Percentiles rank a stretch among this genome's conserved stretches.
phyloP scores from a whole-genome alignment of 495 filamentous ascomycete species.

The Lentithecium fluviatile region DNA sequence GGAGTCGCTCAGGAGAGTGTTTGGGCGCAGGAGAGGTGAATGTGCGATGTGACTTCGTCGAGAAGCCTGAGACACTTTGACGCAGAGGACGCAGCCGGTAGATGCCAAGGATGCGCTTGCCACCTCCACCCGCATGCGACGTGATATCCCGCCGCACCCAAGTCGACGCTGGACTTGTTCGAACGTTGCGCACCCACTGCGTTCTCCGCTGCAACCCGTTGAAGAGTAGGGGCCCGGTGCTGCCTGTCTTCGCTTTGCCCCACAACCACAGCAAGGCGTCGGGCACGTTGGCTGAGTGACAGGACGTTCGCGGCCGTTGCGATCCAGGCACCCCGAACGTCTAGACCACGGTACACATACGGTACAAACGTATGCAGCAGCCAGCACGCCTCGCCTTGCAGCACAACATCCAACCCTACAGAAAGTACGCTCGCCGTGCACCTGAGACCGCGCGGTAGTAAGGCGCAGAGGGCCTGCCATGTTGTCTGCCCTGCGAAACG shows the following conservation, averaged over 20 bases:
- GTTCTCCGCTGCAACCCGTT: no score
- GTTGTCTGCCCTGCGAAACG: background rate
- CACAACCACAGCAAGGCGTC: no score
- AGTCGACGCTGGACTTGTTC: background rate
- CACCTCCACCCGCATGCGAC: background rate
- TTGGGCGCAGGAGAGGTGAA: background rate
- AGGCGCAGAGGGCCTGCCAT: background rate
- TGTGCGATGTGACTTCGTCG: background rate
- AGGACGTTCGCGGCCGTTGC: no score
- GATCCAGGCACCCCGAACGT: no score
- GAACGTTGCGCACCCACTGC: no score
- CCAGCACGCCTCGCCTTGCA: background rate
- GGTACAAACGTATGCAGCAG: no score
- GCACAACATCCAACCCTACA: background rate
- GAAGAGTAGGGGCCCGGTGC: no score
- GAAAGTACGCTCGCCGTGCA: background rate
- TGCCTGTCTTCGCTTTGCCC: no score
- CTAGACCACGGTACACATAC: no score
- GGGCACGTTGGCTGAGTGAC: no score
- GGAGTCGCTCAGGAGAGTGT: background rate
- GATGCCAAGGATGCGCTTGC: background rate
- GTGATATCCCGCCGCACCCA: background rate
- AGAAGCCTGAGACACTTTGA: background rate
- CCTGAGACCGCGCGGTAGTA: slow-evolving; percentile 12
- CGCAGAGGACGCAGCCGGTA: background rate